Evolutionary conservation across 192 early-diverging fungal species (phyloP).

Genomic region (Coemansia sp.): DNA sequence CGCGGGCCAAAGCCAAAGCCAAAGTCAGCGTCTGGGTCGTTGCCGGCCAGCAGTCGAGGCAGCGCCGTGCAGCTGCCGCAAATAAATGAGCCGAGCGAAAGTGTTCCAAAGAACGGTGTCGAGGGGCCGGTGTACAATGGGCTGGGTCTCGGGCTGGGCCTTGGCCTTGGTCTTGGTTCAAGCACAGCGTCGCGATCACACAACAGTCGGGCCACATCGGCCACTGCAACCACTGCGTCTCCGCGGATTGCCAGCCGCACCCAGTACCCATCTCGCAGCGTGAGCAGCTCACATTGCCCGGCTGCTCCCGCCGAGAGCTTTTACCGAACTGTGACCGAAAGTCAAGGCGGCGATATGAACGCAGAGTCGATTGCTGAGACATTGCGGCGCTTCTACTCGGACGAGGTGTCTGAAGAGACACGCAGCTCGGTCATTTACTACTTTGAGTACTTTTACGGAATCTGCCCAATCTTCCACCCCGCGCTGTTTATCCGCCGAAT

Average conservation of each 20-base stretch:
- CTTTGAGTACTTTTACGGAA: conserved; percentile 47
- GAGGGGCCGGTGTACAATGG: neutral
- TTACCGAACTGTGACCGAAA: conserved; percentile 2
- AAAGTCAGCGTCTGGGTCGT: neutral
- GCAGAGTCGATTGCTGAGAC: conserved; percentile 8
- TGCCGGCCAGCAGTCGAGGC: conserved; percentile 2
- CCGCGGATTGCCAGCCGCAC: neutral
- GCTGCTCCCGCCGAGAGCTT: conserved; percentile 1
- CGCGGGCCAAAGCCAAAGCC: conserved; percentile 47
- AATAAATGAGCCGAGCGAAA: neutral
- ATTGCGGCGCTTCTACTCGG: conserved; percentile 43
- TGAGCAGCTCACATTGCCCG: neutral
- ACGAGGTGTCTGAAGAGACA: conserved; percentile 33
- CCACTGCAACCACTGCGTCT: conserved; percentile 4
- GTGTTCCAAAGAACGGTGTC: neutral
- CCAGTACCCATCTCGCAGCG: neutral
- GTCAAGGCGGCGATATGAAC: neutral
- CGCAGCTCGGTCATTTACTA: conserved; percentile 40
- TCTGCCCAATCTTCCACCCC: conserved; percentile 50
- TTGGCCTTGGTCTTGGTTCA: neutral
- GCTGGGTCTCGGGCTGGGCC: neutral
- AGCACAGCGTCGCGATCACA: neutral
- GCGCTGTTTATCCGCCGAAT: conserved; percentile 34
- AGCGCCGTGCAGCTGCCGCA: conserved; percentile 5
- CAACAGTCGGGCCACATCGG: conserved; percentile 7